Conservation (phyloP, 768 basidiomycete species). For the Vararia minispora region DNA sequence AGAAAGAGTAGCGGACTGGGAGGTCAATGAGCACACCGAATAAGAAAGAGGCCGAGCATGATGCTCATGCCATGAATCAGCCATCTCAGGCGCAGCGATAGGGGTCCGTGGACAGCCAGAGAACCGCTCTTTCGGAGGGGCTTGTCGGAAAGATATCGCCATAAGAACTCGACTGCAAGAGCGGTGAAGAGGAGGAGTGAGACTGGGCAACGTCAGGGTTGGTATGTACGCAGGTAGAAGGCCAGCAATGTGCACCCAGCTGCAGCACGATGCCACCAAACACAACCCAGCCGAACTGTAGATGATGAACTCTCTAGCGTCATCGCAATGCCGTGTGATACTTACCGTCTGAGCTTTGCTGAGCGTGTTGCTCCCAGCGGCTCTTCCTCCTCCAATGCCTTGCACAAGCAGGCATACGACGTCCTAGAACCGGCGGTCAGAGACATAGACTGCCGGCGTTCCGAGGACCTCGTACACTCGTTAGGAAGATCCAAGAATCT, state of each 20-base stretch:
- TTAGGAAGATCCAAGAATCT: too few species aligned
- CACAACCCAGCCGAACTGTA: constrained; percentile 7
- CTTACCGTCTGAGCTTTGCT: neutral
- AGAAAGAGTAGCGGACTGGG: too few species aligned
- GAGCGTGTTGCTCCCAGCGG: constrained; percentile 13
- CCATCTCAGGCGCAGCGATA: neutral
- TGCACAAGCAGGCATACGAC: constrained; percentile 18
- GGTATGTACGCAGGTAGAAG: neutral
- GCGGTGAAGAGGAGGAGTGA: neutral
- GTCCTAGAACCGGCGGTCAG: too few species aligned
- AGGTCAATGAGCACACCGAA: neutral
- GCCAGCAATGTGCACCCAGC: neutral
- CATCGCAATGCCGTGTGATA: too few species aligned
- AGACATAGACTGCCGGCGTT: too few species aligned
- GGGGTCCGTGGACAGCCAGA: neutral
- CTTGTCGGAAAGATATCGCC: constrained; percentile 1
- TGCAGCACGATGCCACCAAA: constrained; percentile 12
- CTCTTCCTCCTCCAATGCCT: constrained; percentile 19
- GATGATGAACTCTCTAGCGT: too few species aligned
- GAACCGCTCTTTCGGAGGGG: too few species aligned
- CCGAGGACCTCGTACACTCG: too few species aligned
- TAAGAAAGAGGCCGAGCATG: neutral
- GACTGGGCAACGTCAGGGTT: neutral
- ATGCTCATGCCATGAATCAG: neutral
- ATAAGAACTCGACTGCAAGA: constrained; percentile 3